These are phyloP conservation scores for Centrapalus pauciflorus DNA, from an alignment of 129 eudicot species.

Conservation along the genomic window DNA sequence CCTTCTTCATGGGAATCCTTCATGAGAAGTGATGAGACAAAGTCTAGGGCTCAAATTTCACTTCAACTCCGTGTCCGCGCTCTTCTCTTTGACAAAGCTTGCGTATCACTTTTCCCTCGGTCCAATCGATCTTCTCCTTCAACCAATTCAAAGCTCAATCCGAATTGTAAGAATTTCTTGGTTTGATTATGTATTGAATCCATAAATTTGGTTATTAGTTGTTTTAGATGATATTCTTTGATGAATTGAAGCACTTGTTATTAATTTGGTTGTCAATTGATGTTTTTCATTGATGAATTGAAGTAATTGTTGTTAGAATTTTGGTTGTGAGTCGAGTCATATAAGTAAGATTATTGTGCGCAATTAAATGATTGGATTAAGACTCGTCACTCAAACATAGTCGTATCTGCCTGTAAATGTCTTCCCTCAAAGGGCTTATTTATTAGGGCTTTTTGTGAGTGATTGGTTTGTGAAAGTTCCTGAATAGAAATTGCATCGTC, in stretches of 20 bases:
- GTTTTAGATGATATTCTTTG: background rate
- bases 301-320: background rate
- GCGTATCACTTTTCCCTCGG: slow-evolving; percentile 45
- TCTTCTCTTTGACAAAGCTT: slow-evolving; percentile 88
- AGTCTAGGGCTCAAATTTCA: slow-evolving; percentile 59
- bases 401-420: background rate
- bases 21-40: slow-evolving; percentile 48
- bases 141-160: slow-evolving; percentile 67
- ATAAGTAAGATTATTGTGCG: background rate
- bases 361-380: background rate
- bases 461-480: background rate
- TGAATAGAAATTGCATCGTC: background rate
- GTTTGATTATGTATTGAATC: too few species aligned
- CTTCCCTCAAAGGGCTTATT: background rate
- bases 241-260: background rate
- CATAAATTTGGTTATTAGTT: background rate
- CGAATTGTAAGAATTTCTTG: slow-evolving; percentile 47
- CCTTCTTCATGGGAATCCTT: slow-evolving; percentile 79
- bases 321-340: background rate
- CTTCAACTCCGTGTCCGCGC: slow-evolving; percentile 97
- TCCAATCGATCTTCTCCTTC: slow-evolving; percentile 28
- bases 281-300: background rate
- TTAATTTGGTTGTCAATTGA: background rate
- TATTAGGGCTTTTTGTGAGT: background rate
- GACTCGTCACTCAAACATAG: background rate